Conservation (phyloP, 2,329 filamentous ascomycete genomes). For the Phaeosphaeriaceae sp. region DNA sequence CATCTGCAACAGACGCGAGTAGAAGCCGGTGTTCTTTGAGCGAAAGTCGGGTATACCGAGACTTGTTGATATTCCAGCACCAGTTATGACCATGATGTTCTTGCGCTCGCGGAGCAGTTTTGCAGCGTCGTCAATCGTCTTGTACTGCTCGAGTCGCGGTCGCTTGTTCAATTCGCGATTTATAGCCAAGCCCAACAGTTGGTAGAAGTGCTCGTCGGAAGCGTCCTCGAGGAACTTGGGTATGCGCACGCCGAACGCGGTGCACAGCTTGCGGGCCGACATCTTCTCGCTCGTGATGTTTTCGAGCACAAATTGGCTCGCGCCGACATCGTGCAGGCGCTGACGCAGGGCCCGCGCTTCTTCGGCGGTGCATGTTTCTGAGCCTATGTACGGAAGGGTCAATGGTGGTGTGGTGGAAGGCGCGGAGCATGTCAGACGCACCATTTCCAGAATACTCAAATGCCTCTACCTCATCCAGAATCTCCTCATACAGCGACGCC, state of each 20-base stretch:
- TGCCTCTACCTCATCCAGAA: conserved; percentile 41
- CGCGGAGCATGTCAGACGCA: conserved; percentile 13
- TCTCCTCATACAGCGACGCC: conserved; percentile 44
- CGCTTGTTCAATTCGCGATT: conserved; percentile 82
- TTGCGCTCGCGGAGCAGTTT: conserved; percentile 73
- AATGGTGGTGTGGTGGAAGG: conserved; percentile 9
- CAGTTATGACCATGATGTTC: conserved; percentile 93
- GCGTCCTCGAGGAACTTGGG: conserved; percentile 76
- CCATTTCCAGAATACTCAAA: conserved; percentile 37
- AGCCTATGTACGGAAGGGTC: conserved; percentile 25
- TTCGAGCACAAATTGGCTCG: conserved; percentile 75
- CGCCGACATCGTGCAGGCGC: conserved; percentile 78
- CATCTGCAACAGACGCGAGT: conserved; percentile 81
- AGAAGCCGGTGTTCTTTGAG: conserved; percentile 90
- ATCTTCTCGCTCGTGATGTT: conserved; percentile 65
- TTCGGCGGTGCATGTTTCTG: conserved; percentile 42
- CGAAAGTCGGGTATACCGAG: conserved; percentile 97
- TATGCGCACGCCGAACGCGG: conserved; percentile 81
- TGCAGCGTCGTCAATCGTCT: conserved; percentile 88
- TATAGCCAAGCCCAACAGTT: conserved; percentile 78
- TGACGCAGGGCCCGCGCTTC: conserved; percentile 74
- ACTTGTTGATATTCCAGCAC: conserved; percentile 95
- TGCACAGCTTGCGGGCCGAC: conserved; percentile 82
- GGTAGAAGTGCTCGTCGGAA: conserved; percentile 77
- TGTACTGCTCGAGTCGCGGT: conserved; percentile 79